phyloP scores from a whole-genome alignment of 2,329 filamentous ascomycete genomes.

The Colletotrichum limetticola region DNA sequence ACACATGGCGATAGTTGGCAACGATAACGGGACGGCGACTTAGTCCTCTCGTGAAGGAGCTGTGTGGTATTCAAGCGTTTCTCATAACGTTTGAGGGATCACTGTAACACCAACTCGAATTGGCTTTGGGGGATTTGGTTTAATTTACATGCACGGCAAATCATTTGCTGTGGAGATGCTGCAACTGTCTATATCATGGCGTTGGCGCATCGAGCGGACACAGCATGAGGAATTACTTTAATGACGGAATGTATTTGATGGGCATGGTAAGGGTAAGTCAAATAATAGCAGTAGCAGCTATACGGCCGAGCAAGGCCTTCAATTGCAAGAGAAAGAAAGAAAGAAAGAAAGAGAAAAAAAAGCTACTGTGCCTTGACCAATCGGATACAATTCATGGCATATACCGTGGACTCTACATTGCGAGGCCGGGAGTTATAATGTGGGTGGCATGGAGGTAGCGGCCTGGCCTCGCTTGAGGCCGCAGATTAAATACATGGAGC shows the following conservation, averaged over 20 bases:
- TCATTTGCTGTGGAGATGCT: not conserved
- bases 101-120: conserved; percentile 10
- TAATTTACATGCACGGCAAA: not conserved
- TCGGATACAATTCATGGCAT: not conserved
- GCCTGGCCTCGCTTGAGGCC: not conserved
- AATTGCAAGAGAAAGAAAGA: not conserved
- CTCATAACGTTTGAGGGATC: not conserved
- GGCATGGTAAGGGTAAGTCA: not conserved
- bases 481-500: not conserved
- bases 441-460: not conserved
- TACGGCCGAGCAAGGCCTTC: not conserved
- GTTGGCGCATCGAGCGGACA: not conserved
- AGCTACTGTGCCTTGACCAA: not conserved
- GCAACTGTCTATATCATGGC: conserved; percentile 2
- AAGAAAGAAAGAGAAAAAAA: too few relatives aligned
- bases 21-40: not conserved
- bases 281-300: not conserved
- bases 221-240: not conserved
- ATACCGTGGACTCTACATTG: not conserved
- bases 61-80: not conserved
- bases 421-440: not conserved
- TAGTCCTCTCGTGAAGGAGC: not conserved
- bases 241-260: not conserved
- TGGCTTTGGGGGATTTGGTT: not conserved
- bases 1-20: conserved; percentile 23